These are phyloP conservation scores for Orbilia oligospora DNA, from an alignment of 2,329 filamentous ascomycete genomes.

Conservation along the genomic window DNA sequence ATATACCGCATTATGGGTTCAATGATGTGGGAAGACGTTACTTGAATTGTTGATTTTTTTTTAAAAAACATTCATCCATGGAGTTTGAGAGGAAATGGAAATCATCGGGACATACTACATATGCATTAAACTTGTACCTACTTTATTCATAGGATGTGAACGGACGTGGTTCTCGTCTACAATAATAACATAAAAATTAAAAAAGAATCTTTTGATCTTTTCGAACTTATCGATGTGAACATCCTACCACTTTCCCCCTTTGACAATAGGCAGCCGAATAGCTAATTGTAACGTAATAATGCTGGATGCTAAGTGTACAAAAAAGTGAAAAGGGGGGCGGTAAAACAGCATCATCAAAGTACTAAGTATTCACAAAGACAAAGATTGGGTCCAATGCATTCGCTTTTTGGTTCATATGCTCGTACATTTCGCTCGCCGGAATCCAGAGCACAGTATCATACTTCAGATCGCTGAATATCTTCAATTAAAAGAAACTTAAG, in stretches of 20 bases:
- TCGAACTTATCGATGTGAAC: too few species aligned
- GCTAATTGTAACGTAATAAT: not conserved
- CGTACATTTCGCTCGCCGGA: constrained; percentile 42
- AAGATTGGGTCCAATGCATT: not conserved
- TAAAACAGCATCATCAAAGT: too few species aligned
- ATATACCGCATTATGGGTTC: not conserved
- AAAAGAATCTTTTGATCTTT: not conserved
- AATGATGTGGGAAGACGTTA: not conserved
- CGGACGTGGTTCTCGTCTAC: not conserved
- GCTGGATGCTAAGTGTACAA: constrained; percentile 10
- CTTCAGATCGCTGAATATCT: constrained; percentile 18
- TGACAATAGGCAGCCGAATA: not conserved
- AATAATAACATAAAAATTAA: not conserved
- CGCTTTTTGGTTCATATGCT: constrained; percentile 27
- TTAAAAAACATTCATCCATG: constrained; percentile 8
- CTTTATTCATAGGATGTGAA: not conserved
- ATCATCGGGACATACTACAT: not conserved
- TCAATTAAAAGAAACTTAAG: constrained; percentile 6
- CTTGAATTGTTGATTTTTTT: not conserved
- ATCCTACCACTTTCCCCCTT: too few species aligned
- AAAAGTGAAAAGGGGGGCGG: too few species aligned
- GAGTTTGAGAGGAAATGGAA: constrained; percentile 7
- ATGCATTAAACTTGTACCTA: constrained; percentile 5
- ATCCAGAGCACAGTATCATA: constrained; percentile 35
- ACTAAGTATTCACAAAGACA: too few species aligned